A percentile compares a stretch with the other conserved stretches of the same genome.
Evolutionary conservation across 768 basidiomycete species (phyloP).

Genomic region (Gloeostereum incarnatum): DNA sequence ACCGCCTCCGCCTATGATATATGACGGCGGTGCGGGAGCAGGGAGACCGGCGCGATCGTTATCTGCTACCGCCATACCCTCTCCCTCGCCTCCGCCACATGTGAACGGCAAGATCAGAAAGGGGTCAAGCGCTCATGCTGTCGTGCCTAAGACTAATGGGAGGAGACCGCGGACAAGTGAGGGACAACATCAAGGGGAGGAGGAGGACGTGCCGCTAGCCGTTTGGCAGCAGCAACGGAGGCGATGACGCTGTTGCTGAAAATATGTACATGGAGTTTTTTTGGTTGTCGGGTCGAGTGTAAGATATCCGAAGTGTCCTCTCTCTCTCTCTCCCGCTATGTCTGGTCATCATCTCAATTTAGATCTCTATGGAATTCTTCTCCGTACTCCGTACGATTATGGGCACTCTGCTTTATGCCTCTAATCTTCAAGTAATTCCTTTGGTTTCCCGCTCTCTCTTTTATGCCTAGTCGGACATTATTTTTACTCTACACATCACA

Average conservation of each 20-base stretch:
- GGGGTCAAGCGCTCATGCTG: conserved; percentile 56
- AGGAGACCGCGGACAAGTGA: conserved; percentile 34
- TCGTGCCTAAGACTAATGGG: conserved; percentile 22
- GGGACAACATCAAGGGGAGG: conserved; percentile 33
- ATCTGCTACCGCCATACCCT: conserved; percentile 52
- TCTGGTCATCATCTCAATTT: too few relatives aligned
- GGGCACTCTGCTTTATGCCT: too few relatives aligned
- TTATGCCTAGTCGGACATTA: too few relatives aligned
- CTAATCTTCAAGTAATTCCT: too few relatives aligned
- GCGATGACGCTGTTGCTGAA: conserved; percentile 32
- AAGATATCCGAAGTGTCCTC: too few relatives aligned
- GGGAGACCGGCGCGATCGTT: conserved; percentile 54
- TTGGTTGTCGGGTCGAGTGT: too few relatives aligned
- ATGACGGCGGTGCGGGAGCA: conserved; percentile 25
- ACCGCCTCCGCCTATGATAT: conserved; percentile 32
- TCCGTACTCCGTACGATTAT: too few relatives aligned
- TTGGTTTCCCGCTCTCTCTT: too few relatives aligned
- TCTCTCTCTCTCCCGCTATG: too few relatives aligned
- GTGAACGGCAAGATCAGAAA: conserved; percentile 53
- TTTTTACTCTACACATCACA: too few relatives aligned
- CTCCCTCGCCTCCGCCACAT: conserved; percentile 21
- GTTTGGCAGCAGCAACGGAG: conserved; percentile 71
- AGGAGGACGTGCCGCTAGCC: conserved; percentile 76
- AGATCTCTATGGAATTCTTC: too few relatives aligned
- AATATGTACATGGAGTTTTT: too few relatives aligned